Evolutionary conservation across 345 rosid genomes (phyloP), one percentile per base, ranked within the genome.

Genomic region (Eucalyptus pumila): DNA sequence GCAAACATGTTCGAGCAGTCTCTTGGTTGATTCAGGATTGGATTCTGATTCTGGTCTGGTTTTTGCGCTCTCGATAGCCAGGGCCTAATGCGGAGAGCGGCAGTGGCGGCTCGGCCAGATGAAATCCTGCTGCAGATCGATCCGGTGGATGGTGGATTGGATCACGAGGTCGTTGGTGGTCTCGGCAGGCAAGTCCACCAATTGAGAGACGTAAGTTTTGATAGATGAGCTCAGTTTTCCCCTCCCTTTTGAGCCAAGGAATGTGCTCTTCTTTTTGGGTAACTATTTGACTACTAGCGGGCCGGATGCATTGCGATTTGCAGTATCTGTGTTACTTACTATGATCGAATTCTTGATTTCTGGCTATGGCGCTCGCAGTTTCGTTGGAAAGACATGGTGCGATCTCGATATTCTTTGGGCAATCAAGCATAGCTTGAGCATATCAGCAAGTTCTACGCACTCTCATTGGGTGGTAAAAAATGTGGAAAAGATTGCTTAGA

Each of bases 121-220:
- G 96, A 97, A 88, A 94, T 96, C 9, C 95, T 95, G 89, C 88
- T 97, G 85, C 92, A 98, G 91, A 96, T 96, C 85, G 98, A 96
- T 94, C 99, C 96, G 23, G 92, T 96, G 94, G 95, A 94, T 50
- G 93, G 93, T 40, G 96, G 96, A 47, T 86, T 95, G 34, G 98
- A 97, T 72, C 96, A 94, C 86, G 97, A 95, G 95, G 1, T 51
- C 56, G 94, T 96, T 65, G 88, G 92, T 11, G 96, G 96, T 88
- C 98, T 96, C 81, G 93, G 91, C 88, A 89, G 94, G 92, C 97
- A 96, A 94, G 98, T 95, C 86, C 92, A 89, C 69, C 97, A 89
- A 86, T 91, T 95, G 89, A 91, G 95, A 90, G 93, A 94, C 67
- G 97, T 95, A 81, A 91, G 90, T 65, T 52, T 32, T 80, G 76